phyloP scores from a whole-genome alignment of 495 filamentous ascomycete genomes.

The Penicillium waksmanii region DNA sequence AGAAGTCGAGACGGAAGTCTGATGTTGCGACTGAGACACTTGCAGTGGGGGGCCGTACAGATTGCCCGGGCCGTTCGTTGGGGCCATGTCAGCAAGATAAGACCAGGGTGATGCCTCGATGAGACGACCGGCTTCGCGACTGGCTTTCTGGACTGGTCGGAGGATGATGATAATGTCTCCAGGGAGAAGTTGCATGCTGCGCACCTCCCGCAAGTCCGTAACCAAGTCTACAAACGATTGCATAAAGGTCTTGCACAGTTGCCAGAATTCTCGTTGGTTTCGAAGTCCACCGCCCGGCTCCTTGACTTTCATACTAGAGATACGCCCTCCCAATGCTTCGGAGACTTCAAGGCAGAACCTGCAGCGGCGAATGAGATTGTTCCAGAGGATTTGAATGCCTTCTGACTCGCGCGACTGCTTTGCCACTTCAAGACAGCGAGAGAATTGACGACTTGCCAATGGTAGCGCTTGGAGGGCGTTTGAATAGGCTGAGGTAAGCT shows the following conservation, averaged over 20 bases:
- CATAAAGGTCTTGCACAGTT: conserved; percentile 75
- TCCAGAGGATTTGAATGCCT: conserved; percentile 67
- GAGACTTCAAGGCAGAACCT: conserved; percentile 65
- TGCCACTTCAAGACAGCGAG: conserved; percentile 49
- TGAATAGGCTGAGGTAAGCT: conserved; percentile 68
- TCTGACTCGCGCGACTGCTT: conserved; percentile 50
- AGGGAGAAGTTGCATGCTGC: conserved; percentile 65
- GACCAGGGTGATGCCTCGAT: conserved; percentile 82
- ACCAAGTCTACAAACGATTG: conserved; percentile 75
- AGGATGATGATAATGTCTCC: conserved; percentile 70
- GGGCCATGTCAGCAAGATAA: conserved; percentile 49
- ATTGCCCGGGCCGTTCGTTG: conserved; percentile 29
- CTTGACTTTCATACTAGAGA: conserved; percentile 81
- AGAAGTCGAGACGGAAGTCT: conserved; percentile 37
- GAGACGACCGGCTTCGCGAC: conserved; percentile 72
- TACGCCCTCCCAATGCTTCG: conserved; percentile 65
- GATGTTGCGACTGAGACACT: conserved; percentile 37
- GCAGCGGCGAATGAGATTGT: conserved; percentile 67
- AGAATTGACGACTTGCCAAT: conserved; percentile 64
- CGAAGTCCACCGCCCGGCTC: conserved; percentile 71
- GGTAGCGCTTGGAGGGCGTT: conserved; percentile 69
- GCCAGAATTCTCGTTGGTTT: conserved; percentile 81
- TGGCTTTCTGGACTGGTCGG: conserved; percentile 72
- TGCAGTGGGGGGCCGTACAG: conserved; percentile 49
- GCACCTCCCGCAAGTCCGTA: conserved; percentile 69